These are phyloP conservation scores for Trypanosoma lewisi DNA, from an alignment of 208 protist species.

Conservation along the genomic window DNA sequence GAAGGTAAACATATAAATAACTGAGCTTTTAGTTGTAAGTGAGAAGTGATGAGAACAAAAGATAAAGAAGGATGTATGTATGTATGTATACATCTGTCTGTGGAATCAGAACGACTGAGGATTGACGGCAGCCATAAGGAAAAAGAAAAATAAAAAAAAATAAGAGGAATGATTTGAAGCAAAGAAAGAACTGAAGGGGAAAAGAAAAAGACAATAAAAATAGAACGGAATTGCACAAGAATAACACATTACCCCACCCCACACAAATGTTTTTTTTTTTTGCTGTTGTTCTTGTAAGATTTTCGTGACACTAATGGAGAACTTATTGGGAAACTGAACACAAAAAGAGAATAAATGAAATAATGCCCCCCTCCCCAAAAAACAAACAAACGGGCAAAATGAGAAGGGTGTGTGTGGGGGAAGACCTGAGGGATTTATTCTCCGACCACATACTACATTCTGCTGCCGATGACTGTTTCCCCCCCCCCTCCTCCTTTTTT, in stretches of 20 bases:
- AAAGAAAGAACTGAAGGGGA: background rate
- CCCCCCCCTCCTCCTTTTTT: background rate
- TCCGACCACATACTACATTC: no score
- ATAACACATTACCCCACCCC: no score
- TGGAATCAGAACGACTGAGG: no score
- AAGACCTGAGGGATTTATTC: no score
- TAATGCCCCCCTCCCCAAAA: background rate
- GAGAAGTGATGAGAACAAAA: background rate
- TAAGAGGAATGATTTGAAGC: background rate
- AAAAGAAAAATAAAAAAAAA: no score
- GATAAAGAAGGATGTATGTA: background rate
- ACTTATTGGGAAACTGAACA: slow-evolving; percentile 1
- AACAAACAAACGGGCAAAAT: background rate
- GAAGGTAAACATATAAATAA: background rate
- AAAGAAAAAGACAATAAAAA: background rate
- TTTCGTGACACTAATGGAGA: no score
- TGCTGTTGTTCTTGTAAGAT: no score
- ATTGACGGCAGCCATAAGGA: no score
- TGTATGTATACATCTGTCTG: no score
- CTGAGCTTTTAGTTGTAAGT: background rate
- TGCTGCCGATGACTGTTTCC: no score
- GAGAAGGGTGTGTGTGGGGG: no score
- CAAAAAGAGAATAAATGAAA: slow-evolving; percentile 5
- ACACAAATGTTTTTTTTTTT: no score
- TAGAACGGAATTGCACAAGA: background rate